phyloP scores from a whole-genome alignment of 441 rosid genomes.

The Rhodomyrtus psidioides region DNA sequence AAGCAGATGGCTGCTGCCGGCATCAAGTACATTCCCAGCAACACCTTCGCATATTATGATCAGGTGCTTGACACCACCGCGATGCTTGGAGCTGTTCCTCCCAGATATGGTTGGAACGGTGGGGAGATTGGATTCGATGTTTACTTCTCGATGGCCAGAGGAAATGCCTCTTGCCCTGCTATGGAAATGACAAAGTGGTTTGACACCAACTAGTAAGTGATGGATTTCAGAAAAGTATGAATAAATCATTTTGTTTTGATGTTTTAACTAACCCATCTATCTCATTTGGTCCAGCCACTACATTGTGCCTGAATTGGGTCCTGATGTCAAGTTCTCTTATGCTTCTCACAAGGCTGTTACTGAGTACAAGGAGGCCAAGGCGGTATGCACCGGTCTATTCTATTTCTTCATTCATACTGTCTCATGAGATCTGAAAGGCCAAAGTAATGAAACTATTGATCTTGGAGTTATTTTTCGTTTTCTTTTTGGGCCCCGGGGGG shows the following conservation, averaged over 20 bases:
- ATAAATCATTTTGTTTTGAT: neutral
- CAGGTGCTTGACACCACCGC: constrained; percentile 91
- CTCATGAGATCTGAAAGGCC: neutral
- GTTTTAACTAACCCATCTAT: neutral
- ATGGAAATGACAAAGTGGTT: constrained; percentile 99
- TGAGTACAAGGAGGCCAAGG: constrained; percentile 96
- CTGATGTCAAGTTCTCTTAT: constrained; percentile 74
- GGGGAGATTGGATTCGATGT: constrained; percentile 80
- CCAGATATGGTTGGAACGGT: constrained; percentile 71
- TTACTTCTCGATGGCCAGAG: constrained; percentile 98
- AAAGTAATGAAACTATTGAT: neutral
- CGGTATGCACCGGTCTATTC: constrained; percentile 29
- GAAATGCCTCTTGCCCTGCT: constrained; percentile 88
- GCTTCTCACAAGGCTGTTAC: constrained; percentile 95
- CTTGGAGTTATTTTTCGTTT: neutral
- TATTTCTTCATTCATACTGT: neutral
- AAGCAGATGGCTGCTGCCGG: constrained; percentile 83
- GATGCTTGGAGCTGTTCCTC: constrained; percentile 92
- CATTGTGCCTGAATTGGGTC: constrained; percentile 97
- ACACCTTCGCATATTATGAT: constrained; percentile 87
- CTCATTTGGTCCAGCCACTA: constrained; percentile 47
- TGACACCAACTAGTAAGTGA: constrained; percentile 98
- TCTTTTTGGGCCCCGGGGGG: neutral
- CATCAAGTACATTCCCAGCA: constrained; percentile 93
- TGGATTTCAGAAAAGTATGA: neutral